Evolutionary conservation across 371 early-diverging fungal species (phyloP), one percentile per base, ranked within the genome.

Genomic region (Syncephalastrum sp.): DNA sequence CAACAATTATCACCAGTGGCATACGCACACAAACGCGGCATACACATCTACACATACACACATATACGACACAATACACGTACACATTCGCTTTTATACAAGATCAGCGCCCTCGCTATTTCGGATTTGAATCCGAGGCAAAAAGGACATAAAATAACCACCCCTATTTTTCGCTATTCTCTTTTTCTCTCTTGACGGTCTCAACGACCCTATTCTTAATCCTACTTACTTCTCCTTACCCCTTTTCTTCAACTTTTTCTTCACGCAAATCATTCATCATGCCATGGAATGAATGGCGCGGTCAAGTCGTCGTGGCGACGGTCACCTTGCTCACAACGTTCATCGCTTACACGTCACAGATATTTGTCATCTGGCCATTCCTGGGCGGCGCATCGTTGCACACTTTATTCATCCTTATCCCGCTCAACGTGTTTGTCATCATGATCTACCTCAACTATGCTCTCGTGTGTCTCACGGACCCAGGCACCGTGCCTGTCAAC

Each of bases 401-500:
- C 12, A 69, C 68, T 5, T 23, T 79, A 38, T 53, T 79, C 23
- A 79, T 84, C 23, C 75, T 86, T 19, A 70, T 70, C 7, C 80
- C 85, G 12, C 87, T 93, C 75, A 87, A 92, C 63, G 55, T 81
- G n/a, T 69, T 78, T 53, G 77, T 90, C 27, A 65, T 86, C 24
- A 72, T 86, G 50, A 75, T 90, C 13, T 84, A 82, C 69, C 65
- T 85, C 65, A 92, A 95, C 79, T 97, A 95, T 70, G 86, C 81
- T 57, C 75, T 92, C 29, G 90, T 91, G 1, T 84, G 84, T 56
- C 66, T 69, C 3, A 91, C 91, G 17, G 78, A 88, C 57, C 95
- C 98, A 0, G 98, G 96, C 13, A 51, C 65, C 13, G 90, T 91
- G 2, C 96, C 95, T 17, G 57, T 57, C 5, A 86, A 74, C 24